These are phyloP conservation scores for Carallia pectinifolia DNA, from an alignment of 345 rosid genomes.

Conservation along the genomic window DNA sequence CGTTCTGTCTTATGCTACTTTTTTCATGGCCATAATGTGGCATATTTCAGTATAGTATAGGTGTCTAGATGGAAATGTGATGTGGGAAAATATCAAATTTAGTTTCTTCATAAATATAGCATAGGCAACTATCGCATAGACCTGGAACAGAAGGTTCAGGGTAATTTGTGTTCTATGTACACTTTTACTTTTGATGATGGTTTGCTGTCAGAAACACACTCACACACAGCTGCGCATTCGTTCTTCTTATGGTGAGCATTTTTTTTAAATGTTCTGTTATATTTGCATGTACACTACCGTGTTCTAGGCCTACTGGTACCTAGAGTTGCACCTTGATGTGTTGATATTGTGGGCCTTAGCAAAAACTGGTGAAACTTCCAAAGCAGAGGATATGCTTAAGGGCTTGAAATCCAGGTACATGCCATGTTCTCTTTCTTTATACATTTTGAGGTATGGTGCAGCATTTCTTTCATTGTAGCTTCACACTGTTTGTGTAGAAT, in stretches of 20 bases:
- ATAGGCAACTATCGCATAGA: not conserved
- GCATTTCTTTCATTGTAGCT: slow-evolving; percentile 15
- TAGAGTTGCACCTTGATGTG: slow-evolving; percentile 82
- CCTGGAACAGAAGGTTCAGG: not conserved
- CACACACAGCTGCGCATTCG: too few species aligned
- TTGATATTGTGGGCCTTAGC: slow-evolving; percentile 81
- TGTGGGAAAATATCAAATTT: not conserved
- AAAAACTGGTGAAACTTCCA: slow-evolving; percentile 52
- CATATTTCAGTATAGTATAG: not conserved
- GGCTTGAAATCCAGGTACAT: slow-evolving; percentile 69
- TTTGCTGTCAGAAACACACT: too few species aligned
- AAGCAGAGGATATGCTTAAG: slow-evolving; percentile 61
- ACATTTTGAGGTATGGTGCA: not conserved
- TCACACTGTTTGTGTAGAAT: slow-evolving; percentile 41
- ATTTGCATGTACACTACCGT: slow-evolving; percentile 6
- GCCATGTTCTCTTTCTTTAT: slow-evolving; percentile 14
- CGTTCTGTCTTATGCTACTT: too few species aligned
- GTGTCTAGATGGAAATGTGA: not conserved
- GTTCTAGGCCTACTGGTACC: slow-evolving; percentile 62
- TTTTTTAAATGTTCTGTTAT: slow-evolving; percentile 5
- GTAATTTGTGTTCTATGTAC: not conserved
- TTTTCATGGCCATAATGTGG: not conserved
- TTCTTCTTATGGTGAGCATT: not conserved
- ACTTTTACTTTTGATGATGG: not conserved
- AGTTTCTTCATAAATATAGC: not conserved